These are phyloP conservation scores for Quercus tomentella DNA, from an alignment of 331 rosid genomes.

Conservation along the genomic window DNA sequence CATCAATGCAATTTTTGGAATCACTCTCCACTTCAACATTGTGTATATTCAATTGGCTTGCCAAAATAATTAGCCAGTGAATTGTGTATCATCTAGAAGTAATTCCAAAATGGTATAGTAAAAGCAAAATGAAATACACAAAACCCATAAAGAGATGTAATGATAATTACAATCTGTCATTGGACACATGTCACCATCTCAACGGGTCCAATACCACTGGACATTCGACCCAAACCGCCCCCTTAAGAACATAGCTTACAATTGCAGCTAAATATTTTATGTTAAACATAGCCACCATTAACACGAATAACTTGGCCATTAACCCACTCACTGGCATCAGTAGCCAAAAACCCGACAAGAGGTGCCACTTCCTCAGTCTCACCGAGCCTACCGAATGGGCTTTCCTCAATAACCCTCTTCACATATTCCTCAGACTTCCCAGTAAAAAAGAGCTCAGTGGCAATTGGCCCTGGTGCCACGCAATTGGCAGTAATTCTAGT, in stretches of 20 bases:
- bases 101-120: no score
- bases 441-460: slow-evolving; percentile 4
- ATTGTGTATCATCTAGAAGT: no score
- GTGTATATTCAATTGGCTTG: no score
- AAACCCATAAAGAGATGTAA: no score
- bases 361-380: slow-evolving; percentile 34
- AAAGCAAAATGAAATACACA: no score
- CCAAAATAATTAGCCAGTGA: no score
- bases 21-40: no score
- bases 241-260: neutral
- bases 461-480: slow-evolving; percentile 31
- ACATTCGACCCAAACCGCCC: neutral
- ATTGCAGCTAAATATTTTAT: neutral
- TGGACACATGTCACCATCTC: no score
- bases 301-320: slow-evolving; percentile 40
- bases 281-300: slow-evolving; percentile 34
- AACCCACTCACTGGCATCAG: slow-evolving; percentile 33
- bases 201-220: no score
- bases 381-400: slow-evolving; percentile 27
- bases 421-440: slow-evolving; percentile 23
- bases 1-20: no score
- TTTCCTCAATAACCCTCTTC: slow-evolving; percentile 4
- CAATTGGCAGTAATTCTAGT: slow-evolving; percentile 27
- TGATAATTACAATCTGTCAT: no score
- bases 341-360: slow-evolving; percentile 33